Base-by-base conservation (phyloP, 805 yeast species). In the Starmerella kuoi region DNA sequence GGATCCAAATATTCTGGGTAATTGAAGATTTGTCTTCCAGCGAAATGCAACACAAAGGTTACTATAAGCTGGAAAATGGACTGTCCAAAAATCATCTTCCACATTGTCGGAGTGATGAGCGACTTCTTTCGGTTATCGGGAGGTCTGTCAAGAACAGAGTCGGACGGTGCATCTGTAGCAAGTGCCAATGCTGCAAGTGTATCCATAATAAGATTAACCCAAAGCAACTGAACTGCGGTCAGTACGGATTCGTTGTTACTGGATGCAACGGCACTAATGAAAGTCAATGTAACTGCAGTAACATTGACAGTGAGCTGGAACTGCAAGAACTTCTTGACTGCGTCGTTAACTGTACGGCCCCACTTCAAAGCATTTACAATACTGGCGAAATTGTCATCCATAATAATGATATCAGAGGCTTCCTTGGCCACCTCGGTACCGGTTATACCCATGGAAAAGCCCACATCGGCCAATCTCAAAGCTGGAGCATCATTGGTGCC, bases 401-500 rank as follows among this genome's bases (percentile, higher is more conserved):
- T 84, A 49, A 84, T 70, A 52, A 84, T 83, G 53, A 84, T 84
- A 63, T 84, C 94, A 8, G 88, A 83, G 6, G 98, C 98, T 60
- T 91, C 99, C 61, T 95, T 76, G 8, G 99, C 98, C 48, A 91
- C 97, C 63, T 91, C 99, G 2, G 98, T 91, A 51, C 99, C 99
- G 7, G 94, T 73, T 47, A 87, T 84, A 51, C 99, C 99, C 99
- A 91, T 91, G 2, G 97, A 83, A 58, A 91, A 88, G 2, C 99
- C 99, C 45, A 91, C 94, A 64, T 91, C 97, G 0, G 98, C 99
- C 45, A 87, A 69, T 57, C 88, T 85, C 57, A 91, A 71, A 3
- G 98, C 97, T 14, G 96, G 96, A 0, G 97, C 98, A 69, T 91
- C 99, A 61, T 91, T 91, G 7, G 97, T 88, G 63, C 99, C 99